Percentiles rank a stretch among this genome's conserved stretches.
phyloP scores from a whole-genome alignment of 768 basidiomycete species.

The Hypholoma sublateritium region DNA sequence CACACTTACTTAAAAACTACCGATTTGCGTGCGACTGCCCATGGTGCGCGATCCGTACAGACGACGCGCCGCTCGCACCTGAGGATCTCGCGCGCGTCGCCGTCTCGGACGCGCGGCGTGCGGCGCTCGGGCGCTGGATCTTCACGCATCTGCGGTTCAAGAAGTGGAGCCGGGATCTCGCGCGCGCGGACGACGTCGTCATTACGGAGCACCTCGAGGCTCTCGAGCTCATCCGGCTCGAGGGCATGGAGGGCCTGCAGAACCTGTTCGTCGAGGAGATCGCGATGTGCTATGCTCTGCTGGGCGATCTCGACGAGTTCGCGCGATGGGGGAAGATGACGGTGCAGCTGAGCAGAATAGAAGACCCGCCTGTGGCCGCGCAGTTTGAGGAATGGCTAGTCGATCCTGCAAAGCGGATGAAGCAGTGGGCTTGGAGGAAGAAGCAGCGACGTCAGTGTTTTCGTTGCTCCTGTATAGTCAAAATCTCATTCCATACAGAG shows the following conservation, averaged over 20 bases:
- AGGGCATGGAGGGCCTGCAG: slow-evolving; percentile 41
- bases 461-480: neutral
- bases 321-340: slow-evolving; percentile 34
- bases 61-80: neutral
- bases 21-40: slow-evolving; percentile 41
- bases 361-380: slow-evolving; percentile 27
- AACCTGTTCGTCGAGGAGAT: slow-evolving; percentile 43
- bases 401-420: slow-evolving; percentile 28
- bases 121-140: slow-evolving; percentile 32
- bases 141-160: slow-evolving; percentile 35
- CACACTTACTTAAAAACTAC: slow-evolving; percentile 36
- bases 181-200: slow-evolving; percentile 38
- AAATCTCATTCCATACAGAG: neutral
- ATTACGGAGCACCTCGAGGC: slow-evolving; percentile 37
- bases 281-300: slow-evolving; percentile 38
- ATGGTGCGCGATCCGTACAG: slow-evolving; percentile 29
- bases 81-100: slow-evolving; percentile 14
- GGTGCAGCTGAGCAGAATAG: slow-evolving; percentile 28
- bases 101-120: slow-evolving; percentile 32
- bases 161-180: slow-evolving; percentile 43
- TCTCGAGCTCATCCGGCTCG: slow-evolving; percentile 38
- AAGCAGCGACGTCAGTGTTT: slow-evolving; percentile 34
- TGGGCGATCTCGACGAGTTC: slow-evolving; percentile 37
- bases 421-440: slow-evolving; percentile 43
- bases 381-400: slow-evolving; percentile 33